Evolutionary conservation across 495 filamentous ascomycete species (phyloP).

Genomic region (Aspergillus sparsus): DNA sequence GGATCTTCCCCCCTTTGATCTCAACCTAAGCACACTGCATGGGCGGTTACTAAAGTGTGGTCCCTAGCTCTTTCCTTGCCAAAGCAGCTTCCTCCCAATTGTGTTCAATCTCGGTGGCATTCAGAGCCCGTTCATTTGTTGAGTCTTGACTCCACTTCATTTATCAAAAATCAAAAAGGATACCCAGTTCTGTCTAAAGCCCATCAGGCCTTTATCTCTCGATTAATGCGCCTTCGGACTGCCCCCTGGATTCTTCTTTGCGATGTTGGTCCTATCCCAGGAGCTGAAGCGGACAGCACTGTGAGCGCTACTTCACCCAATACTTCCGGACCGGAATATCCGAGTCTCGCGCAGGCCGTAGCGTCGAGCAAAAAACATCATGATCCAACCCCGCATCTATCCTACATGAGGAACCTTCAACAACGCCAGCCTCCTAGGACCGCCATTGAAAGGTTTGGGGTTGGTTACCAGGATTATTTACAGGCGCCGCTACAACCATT

Average conservation of each 20-base stretch:
- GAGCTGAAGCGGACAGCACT: conserved; percentile 44
- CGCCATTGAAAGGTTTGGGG: conserved; percentile 67
- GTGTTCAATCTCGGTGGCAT: conserved; percentile 87
- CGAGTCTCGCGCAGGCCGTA: conserved; percentile 64
- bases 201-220: conserved; percentile 77
- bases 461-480: conserved; percentile 89
- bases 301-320: conserved; percentile 30
- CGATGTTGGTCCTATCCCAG: conserved; percentile 70
- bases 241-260: conserved; percentile 79
- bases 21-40: background rate
- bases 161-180: conserved; percentile 75
- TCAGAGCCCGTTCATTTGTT: conserved; percentile 86
- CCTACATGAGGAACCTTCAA: conserved; percentile 82
- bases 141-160: conserved; percentile 63
- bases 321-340: conserved; percentile 57
- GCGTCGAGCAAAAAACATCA: conserved; percentile 50
- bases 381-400: conserved; percentile 68
- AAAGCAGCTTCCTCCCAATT: conserved; percentile 69
- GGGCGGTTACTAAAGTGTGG: conserved; percentile 20
- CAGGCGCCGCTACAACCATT: conserved; percentile 93
- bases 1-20: too few relatives aligned
- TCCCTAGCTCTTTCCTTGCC: conserved; percentile 73
- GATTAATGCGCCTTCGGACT: conserved; percentile 79
- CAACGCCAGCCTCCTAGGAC: conserved; percentile 69
- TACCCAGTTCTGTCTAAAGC: conserved; percentile 79